Conservation (phyloP, 2,329 filamentous ascomycete genomes). For the Ascochyta clinopodiicola region DNA sequence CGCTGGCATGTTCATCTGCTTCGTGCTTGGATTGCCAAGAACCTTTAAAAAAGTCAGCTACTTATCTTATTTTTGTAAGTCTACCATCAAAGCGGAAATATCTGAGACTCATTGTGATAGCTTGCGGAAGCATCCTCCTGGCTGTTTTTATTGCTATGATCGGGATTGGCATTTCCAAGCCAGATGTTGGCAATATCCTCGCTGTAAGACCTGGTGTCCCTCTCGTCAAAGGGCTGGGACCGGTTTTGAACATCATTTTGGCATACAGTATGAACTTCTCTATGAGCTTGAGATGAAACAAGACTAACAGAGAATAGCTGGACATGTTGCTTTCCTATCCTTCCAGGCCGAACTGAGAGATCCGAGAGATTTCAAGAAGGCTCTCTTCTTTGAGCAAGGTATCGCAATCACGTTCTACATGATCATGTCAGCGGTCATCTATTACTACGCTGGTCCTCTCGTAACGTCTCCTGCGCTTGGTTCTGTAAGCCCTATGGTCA, state of each 20-base stretch:
- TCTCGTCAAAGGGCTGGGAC: conserved; percentile 34
- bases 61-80: conserved; percentile 65
- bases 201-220: conserved; percentile 29
- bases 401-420: conserved; percentile 69
- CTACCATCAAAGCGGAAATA: neutral
- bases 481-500: conserved; percentile 62
- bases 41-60: conserved; percentile 69
- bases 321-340: conserved; percentile 72
- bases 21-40: conserved; percentile 65
- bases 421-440: conserved; percentile 70
- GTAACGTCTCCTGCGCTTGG: conserved; percentile 72
- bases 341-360: conserved; percentile 70
- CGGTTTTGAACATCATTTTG: conserved; percentile 68
- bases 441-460: conserved; percentile 67
- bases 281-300: neutral
- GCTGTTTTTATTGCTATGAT: conserved; percentile 73
- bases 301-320: conserved; percentile 41
- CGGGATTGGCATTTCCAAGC: conserved; percentile 63
- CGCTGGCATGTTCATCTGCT: conserved; percentile 65
- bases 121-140: conserved; percentile 68
- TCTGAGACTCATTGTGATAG: conserved; percentile 36
- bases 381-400: conserved; percentile 66
- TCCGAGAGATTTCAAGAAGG: conserved; percentile 66
- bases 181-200: conserved; percentile 43
- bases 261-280: conserved; percentile 62